Base-by-base conservation (phyloP, 1,284 basidiomycete genomes). In the Malassezia restricta region DNA sequence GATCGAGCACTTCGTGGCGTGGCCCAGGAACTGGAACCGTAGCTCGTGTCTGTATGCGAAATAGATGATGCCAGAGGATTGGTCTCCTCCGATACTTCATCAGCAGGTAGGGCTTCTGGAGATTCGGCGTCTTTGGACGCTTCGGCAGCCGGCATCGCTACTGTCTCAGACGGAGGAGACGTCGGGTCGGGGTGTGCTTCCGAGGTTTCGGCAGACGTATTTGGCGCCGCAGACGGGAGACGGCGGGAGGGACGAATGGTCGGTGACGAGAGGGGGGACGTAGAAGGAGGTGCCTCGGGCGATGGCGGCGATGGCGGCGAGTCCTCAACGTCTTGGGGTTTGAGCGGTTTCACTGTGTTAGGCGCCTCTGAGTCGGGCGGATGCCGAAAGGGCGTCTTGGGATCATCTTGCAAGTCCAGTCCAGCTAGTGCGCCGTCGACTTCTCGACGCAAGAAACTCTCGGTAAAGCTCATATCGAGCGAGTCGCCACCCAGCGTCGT, bases 371-470 rank as follows among this genome's bases (percentile, higher is more conserved):
- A 11, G 33, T 15, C 33, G 0, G 47, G 48, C 9, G 40, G 47
- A 9, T 47, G 50, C 24, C 55, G 55, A 12, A 47, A 50, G 2
- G 58, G 54, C 8, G 58, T 57, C 1, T 51, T 11, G 33, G 33
- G 33, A 15, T 43, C 7, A 17, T 30, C 37, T 38, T 45, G 38
- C 6, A 37, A 20, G 9, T 57, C 57, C 1, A 66, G 53, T 1
- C 64, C 64, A 5, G 58, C 62, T 2, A 66, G 57, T 45, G 63
- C 57, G 20, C 57, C 56, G 7, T 61, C 64, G 5, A 61, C 64
- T 40, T 63, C 65, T n/a, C 58, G 59, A 7, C 57, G 60, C 5
- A 67, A 42, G 41, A 67, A 67, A 42, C 65, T 67, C 43, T 67
- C 65, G 31, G 59, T 59, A 53, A 67, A 67, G 14, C 64, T 65